Evolutionary conservation across 2,329 filamentous ascomycete species (phyloP), one percentile per base, ranked within the genome.

Genomic region (Fusarium sp.): DNA sequence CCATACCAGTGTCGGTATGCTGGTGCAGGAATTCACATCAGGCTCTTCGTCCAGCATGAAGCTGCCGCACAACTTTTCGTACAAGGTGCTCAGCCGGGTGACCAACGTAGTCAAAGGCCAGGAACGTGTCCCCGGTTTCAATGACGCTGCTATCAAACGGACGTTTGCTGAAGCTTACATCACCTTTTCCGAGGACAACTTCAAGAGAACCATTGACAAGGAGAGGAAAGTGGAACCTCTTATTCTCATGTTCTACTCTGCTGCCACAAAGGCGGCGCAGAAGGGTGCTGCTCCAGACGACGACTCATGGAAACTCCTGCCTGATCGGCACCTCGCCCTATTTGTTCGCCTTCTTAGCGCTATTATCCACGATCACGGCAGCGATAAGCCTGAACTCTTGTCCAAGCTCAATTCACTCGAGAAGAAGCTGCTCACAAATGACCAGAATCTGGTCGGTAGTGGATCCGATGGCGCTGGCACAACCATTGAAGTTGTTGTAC

Each of bases 161-260:
- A 96, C 93, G 2, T 99, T 99, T 81, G 96, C 93, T 60, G 92
- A 93, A 70, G 97, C 97, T 69, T 91, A 97, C 77, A 97, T 95
- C 64, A 91, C 93, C 61, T 92, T 99, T 78, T 97, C 95, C 73
- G 93, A 96, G 68, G 90, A 90, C 67, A 89, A 88, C 49, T 97
- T 97, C 76, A 90, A 93, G 72, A 96, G 93, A 82, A 91, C 90
- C 64, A 93, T 97, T 83, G 93, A 97, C 77, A 97, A 97, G 81
- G 95, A 97, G 79, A 88, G 95, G 68, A 90, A 95, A 76, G 90
- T 97, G 20, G 96, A 99, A 80, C 94, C 97, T 69, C 83, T 98
- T 56, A 89, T 99, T 56, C 85, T 99, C 72, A 97, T 98, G 69
- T 98, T 99, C 84, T 98, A 96, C 81, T 96, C 94, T 1, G 91